Conservation (phyloP, 441 rosid genomes). For the Erodium chrysanthum region DNA sequence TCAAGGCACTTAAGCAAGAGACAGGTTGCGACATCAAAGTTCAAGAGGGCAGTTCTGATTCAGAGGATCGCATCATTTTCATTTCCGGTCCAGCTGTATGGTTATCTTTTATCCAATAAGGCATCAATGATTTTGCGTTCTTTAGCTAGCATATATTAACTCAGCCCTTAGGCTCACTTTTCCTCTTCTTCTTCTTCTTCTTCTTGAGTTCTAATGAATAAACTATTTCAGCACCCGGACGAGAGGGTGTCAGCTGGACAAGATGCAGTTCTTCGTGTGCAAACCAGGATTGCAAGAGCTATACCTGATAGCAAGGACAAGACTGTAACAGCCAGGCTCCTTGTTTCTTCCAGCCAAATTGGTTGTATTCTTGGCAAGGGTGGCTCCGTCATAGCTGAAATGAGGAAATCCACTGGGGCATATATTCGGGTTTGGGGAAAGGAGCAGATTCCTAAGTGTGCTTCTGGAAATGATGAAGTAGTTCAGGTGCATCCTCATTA, state of each 20-base stretch:
- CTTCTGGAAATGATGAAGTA: slow-evolving; percentile 64
- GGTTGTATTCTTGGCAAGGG: slow-evolving; percentile 79
- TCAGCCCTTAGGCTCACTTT: neutral
- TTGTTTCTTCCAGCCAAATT: slow-evolving; percentile 55
- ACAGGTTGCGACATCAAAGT: slow-evolving; percentile 70
- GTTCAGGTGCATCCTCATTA: slow-evolving; percentile 42
- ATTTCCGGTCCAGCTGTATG: slow-evolving; percentile 66
- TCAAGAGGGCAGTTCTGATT: slow-evolving; percentile 43
- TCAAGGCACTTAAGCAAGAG: slow-evolving; percentile 54
- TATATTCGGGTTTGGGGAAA: slow-evolving; percentile 60
- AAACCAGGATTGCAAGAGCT: slow-evolving; percentile 47
- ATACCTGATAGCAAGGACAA: slow-evolving; percentile 48
- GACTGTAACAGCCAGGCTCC: slow-evolving; percentile 43
- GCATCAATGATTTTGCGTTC: slow-evolving; percentile 11
- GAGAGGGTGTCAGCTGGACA: slow-evolving; percentile 60
- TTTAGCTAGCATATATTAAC: slow-evolving; percentile 4
- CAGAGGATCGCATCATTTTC: slow-evolving; percentile 51
- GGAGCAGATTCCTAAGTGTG: slow-evolving; percentile 67
- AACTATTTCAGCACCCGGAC: slow-evolving; percentile 52
- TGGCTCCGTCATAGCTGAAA: slow-evolving; percentile 60
- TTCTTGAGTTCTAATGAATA: neutral
- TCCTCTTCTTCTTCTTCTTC: neutral
- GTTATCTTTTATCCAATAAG: slow-evolving; percentile 9
- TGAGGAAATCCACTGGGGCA: slow-evolving; percentile 65
- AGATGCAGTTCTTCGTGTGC: slow-evolving; percentile 70